A percentile compares a stretch with the other conserved stretches of the same genome.
Evolutionary conservation across 306 rosid species (phyloP).

Genomic region (Carpinus fangiana): DNA sequence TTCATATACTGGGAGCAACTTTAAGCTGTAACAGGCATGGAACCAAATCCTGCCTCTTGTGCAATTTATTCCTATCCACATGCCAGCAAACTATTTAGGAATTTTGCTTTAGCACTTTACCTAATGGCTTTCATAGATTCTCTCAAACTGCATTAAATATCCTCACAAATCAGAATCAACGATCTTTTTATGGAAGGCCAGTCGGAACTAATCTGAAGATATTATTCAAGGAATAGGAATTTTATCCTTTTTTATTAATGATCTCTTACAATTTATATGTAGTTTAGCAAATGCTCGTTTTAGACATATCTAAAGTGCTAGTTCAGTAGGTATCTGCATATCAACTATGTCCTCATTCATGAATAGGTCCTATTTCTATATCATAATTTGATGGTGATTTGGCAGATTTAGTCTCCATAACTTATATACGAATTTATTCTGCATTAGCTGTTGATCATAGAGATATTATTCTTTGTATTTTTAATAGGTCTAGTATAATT

Average conservation of each 20-base stretch:
- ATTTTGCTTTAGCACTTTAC: constrained; percentile 56
- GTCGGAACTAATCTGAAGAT: constrained; percentile 49
- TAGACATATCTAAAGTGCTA: constrained; percentile 22
- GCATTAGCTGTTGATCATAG: constrained; percentile 36
- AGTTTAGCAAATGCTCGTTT: constrained; percentile 30
- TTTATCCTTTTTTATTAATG: neutral
- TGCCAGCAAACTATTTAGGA: constrained; percentile 56
- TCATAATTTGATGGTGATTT: constrained; percentile 27
- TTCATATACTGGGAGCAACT: constrained; percentile 49
- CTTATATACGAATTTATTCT: constrained; percentile 25
- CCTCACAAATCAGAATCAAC: constrained; percentile 63
- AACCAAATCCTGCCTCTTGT: constrained; percentile 45
- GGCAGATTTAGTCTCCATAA: constrained; percentile 10
- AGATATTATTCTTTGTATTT: constrained; percentile 33
- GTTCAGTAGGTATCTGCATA: constrained; percentile 33
- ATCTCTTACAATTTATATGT: constrained; percentile 19
- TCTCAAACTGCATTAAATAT: constrained; percentile 56
- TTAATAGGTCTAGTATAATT: constrained; percentile 25
- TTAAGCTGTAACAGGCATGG: constrained; percentile 26
- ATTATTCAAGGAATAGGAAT: constrained; percentile 48
- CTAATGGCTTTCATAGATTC: constrained; percentile 52
- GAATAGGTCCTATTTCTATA: constrained; percentile 11
- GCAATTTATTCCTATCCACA: constrained; percentile 60
- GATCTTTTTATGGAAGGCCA: constrained; percentile 44
- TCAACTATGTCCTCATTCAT: constrained; percentile 25